These are phyloP conservation scores for Darksidea phi DNA, from an alignment of 495 filamentous ascomycete genomes.

Conservation along the genomic window DNA sequence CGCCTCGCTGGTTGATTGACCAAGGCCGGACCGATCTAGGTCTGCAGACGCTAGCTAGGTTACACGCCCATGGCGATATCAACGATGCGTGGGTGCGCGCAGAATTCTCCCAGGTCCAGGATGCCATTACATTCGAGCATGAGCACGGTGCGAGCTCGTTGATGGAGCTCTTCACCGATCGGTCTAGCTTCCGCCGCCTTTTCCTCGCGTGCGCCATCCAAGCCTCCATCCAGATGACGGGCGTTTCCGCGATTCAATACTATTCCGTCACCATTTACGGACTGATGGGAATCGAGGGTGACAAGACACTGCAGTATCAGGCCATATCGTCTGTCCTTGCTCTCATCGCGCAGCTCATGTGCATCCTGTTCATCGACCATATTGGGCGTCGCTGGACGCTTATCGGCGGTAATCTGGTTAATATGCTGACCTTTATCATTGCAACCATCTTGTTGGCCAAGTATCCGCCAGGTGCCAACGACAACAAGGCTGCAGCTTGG, in stretches of 20 bases:
- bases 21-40: constrained; percentile 53
- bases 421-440: constrained; percentile 59
- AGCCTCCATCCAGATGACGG: constrained; percentile 70
- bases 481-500: constrained; percentile 62
- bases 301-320: constrained; percentile 68
- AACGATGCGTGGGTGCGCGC: constrained; percentile 62
- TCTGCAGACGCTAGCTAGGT: constrained; percentile 55
- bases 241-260: constrained; percentile 67
- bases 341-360: constrained; percentile 62
- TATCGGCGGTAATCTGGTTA: constrained; percentile 64
- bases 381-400: constrained; percentile 65
- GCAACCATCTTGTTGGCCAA: constrained; percentile 53
- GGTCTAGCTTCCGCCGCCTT: constrained; percentile 64
- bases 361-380: constrained; percentile 66
- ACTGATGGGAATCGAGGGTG: constrained; percentile 64
- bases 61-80: constrained; percentile 59
- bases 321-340: constrained; percentile 69
- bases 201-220: constrained; percentile 67
- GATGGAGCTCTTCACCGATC: constrained; percentile 61
- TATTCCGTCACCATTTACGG: constrained; percentile 62
- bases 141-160: constrained; percentile 71
- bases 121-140: constrained; percentile 54
- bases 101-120: constrained; percentile 67
- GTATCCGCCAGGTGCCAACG: constrained; percentile 55
- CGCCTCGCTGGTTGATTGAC: constrained; percentile 60